Conservation (phyloP, 108 stramenopile species). For the Cyclotella sp. region DNA sequence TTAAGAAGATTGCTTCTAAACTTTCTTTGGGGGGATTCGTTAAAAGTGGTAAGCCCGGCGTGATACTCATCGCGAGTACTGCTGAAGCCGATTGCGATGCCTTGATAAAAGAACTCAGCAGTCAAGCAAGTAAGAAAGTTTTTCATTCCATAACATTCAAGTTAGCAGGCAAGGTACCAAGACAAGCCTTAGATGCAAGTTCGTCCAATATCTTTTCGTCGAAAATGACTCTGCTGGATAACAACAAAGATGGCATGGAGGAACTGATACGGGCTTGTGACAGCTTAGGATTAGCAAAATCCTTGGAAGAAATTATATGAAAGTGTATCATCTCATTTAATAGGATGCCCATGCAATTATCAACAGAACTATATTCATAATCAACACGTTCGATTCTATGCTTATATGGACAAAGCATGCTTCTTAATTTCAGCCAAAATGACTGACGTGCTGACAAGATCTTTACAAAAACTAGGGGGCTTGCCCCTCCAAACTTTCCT, state of each 20-base stretch:
- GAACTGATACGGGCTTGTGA: constrained; percentile 20
- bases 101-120: constrained; percentile 12
- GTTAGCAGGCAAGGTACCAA: constrained; percentile 5
- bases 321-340: not conserved
- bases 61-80: constrained; percentile 24
- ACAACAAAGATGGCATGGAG: constrained; percentile 22
- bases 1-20: constrained; percentile 30
- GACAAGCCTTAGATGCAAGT: not conserved
- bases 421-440: constrained; percentile 98
- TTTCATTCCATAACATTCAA: constrained; percentile 23
- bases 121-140: constrained; percentile 9
- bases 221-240: constrained; percentile 17
- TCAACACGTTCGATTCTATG: not conserved
- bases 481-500: constrained; percentile 84
- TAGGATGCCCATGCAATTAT: too few relatives aligned
- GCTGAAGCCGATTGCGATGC: constrained; percentile 23
- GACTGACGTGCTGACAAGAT: constrained; percentile 92
- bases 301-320: constrained; percentile 20
- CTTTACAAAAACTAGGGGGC: constrained; percentile 92
- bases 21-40: constrained; percentile 28
- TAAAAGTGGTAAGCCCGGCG: constrained; percentile 30
- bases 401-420: constrained; percentile 56
- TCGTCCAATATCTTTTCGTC: not conserved
- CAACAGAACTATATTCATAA: not conserved
- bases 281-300: not conserved